Base-by-base conservation (phyloP, 805 yeast genomes). In the Candida pini region DNA sequence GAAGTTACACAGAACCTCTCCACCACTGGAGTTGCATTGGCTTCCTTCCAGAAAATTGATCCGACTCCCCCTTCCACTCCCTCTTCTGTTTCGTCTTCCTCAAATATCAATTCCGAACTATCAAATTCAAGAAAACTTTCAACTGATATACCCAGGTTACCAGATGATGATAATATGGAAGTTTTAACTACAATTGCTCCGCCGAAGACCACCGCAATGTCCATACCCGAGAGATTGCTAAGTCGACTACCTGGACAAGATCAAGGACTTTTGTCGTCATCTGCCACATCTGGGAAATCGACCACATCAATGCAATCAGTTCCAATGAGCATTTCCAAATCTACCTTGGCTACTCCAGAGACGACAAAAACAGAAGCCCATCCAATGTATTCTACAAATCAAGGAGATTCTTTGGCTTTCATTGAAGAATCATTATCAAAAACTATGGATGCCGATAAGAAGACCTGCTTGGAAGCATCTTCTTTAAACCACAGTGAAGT, bases 281-380 rank as follows among this genome's bases (percentile, higher is more conserved):
- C 60, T 1, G 39, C 35, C 4, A 38, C 43, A 6, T 54, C 58
- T 10, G 28, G 28, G 7, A 36, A 38, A 7, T 43, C 54, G 6
- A 34, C 28, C 5, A 43, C 51, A 6, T 42, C 49, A 5, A 19
- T 38, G n/a, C 36, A 41, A 12, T 48, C 58, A 8, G 37, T 53
- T 12, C 49, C 56, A 6, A 35, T 54, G 26, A 41, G 37, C 12
- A 26, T 47, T 25, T 41, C 51, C 9, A 43, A 69, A 41, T 58
- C 74, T 4, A 49, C 64, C 1, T 78, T 78, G 0, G 77, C 76
- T 1, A 57, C 64, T 40, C 78, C 79, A 0, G 65, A 60, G 30
- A 73, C 77, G 1, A 73, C 78, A 0, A 64, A 50, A 31, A 63
- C 69, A 21, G 77, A 73, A 44, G 78, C 73, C 14, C 68, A 56